Base-by-base conservation (phyloP, 78 protist genomes). In the Creolimax fragrantissima region DNA sequence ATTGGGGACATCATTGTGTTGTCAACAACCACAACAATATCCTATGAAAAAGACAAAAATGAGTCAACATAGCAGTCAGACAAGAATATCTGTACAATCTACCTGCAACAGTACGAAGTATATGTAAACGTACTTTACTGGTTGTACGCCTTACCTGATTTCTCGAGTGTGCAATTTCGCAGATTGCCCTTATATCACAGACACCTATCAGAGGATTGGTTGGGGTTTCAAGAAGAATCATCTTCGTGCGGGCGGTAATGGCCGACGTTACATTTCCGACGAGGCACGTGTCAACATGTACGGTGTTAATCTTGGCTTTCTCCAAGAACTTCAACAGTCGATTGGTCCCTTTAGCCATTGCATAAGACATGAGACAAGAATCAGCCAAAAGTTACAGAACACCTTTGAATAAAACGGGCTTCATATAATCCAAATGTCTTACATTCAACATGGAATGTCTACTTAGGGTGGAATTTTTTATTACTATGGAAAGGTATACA, bases 211-310 rank as follows among this genome's bases (percentile, higher is more conserved):
- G 43, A 39, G 96, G 96, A 45, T 95, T 95, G 3, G 96, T 90
- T 2, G 96, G 96, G 2, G 95, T 43, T 67, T 95, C 96, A 74
- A 95, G 36, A 74, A 58, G 91, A 17, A 95, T 67, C 41, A 93
- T 37, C 45, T 47, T 67, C 41, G 95, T 93, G 45, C 85, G 45
- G 17, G 5, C 45, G 32, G 35, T 67, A 85, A 3, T 24, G 2
- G 89, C 67, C 37, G 35, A 32, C 44, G 32, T 41, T 41, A 86
- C 90, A 32, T 32, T 41, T 37, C 7, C 32, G 43, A 42, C 37
- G 44, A 37, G 24, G 90, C 90, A 86, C 11, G 92, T 90, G 86
- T 90, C 92, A 4, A 90, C 92, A 37, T 88, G 91, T 3, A 35
- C 81, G 42, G 83, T 58, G 3, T 35, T 42, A 36, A 93, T 84